Conservation (phyloP, 805 yeast species). For the Kodamaea sagamina region DNA sequence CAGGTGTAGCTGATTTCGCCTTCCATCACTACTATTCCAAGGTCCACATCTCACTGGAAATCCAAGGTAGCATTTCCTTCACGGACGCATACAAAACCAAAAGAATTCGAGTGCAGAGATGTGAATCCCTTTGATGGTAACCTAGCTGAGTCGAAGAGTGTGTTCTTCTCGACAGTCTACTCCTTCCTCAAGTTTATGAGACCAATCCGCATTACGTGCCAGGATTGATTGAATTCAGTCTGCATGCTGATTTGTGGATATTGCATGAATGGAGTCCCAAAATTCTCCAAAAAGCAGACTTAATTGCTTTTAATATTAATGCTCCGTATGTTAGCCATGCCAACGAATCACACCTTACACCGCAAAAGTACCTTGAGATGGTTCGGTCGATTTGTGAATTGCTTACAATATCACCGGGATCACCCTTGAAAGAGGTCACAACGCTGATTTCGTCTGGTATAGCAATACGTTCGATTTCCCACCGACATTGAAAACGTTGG, state of each 20-base stretch:
- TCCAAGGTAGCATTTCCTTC: background rate
- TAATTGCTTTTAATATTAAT: background rate
- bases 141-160: too few species aligned
- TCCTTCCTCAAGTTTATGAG: background rate
- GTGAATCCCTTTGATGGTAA: too few species aligned
- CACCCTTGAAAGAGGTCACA: too few species aligned
- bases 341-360: background rate
- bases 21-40: constrained; percentile 1
- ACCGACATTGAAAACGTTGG: too few species aligned
- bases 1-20: background rate
- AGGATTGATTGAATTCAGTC: background rate
- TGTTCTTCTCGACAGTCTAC: background rate
- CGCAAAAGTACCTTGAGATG: background rate
- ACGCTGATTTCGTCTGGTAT: too few species aligned
- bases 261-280: background rate
- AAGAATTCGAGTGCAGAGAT: too few species aligned
- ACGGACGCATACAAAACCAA: too few species aligned
- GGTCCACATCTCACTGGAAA: background rate
- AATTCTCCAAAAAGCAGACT: background rate
- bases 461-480: too few species aligned
- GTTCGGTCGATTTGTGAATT: background rate
- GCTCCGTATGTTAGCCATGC: background rate
- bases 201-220: background rate
- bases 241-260: background rate
- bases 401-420: background rate